Conservation (phyloP, 768 basidiomycete genomes). For the Boletus coccyginus region DNA sequence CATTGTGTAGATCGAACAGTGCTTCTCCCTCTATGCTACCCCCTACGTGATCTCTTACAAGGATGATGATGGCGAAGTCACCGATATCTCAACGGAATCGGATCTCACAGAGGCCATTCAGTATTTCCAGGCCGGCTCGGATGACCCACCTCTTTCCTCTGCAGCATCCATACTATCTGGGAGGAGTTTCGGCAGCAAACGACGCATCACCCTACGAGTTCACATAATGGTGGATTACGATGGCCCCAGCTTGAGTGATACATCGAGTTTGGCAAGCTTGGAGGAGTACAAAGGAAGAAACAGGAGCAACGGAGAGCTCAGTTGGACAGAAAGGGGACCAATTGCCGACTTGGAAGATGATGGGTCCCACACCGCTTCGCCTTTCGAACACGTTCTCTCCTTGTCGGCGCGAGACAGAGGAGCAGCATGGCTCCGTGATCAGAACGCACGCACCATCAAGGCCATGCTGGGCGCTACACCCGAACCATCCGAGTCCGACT, state of each 20-base stretch:
- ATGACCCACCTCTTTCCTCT: constrained; percentile 69
- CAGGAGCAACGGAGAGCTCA: constrained; percentile 46
- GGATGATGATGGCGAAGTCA: constrained; percentile 84
- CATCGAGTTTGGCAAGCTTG: constrained; percentile 74
- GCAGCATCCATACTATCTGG: constrained; percentile 70
- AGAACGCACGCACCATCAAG: constrained; percentile 64
- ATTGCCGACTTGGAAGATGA: constrained; percentile 57
- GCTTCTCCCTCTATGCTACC: constrained; percentile 70
- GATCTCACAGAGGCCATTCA: constrained; percentile 85
- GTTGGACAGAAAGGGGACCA: constrained; percentile 45
- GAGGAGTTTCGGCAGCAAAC: constrained; percentile 59
- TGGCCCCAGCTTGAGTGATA: constrained; percentile 87
- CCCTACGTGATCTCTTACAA: constrained; percentile 77
- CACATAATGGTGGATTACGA: constrained; percentile 85
- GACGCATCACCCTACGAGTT: constrained; percentile 76
- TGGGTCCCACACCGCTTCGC: constrained; percentile 39
- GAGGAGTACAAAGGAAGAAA: constrained; percentile 68
- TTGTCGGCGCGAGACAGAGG: constrained; percentile 62
- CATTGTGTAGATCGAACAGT: constrained; percentile 69
- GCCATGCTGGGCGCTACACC: constrained; percentile 57
- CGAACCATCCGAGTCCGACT: constrained; percentile 57
- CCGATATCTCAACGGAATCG: constrained; percentile 61
- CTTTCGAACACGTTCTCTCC: constrained; percentile 40
- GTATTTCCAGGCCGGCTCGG: constrained; percentile 76
- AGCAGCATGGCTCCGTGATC: constrained; percentile 79